These are phyloP conservation scores for Crucihimalaya himalaica DNA, from an alignment of 345 rosid genomes.

Conservation along the genomic window DNA sequence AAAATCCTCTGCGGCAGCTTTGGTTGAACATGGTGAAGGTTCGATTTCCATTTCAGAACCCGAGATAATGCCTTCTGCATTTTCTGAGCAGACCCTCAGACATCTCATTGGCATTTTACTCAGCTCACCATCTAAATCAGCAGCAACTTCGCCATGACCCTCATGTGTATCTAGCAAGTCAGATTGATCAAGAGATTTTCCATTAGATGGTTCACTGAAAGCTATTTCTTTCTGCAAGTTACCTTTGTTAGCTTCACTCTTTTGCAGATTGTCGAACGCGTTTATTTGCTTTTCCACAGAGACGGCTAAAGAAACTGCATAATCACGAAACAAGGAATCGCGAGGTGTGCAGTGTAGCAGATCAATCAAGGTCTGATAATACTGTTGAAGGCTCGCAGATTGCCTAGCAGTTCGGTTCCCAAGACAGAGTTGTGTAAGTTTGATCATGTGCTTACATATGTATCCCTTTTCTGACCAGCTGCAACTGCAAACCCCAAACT, in stretches of 20 bases:
- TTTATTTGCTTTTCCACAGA: conserved; percentile 60
- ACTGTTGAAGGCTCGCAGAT: conserved; percentile 64
- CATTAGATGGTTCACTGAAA: background rate
- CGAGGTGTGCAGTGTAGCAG: conserved; percentile 59
- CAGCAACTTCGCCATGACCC: conserved; percentile 1
- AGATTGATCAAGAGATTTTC: conserved; percentile 19
- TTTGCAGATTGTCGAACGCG: conserved; percentile 41
- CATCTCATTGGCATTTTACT: conserved; percentile 12
- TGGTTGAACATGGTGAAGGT: conserved; percentile 15
- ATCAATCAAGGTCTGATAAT: conserved; percentile 60
- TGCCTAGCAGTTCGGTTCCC: conserved; percentile 42
- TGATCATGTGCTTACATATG: conserved; percentile 78
- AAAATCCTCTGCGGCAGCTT: conserved; percentile 10
- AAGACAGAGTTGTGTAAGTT: conserved; percentile 48
- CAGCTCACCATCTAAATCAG: conserved; percentile 24
- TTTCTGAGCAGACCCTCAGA: conserved; percentile 9
- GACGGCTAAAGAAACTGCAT: conserved; percentile 68
- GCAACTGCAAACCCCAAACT: conserved; percentile 75
- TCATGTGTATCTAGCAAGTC: background rate
- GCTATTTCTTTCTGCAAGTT: conserved; percentile 29
- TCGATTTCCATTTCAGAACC: conserved; percentile 24
- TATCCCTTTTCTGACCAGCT: conserved; percentile 81
- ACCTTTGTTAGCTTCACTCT: conserved; percentile 32
- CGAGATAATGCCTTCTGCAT: background rate
- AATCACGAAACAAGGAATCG: conserved; percentile 81